Percentiles rank a stretch among this genome's conserved stretches.
Evolutionary conservation across 306 rosid genomes (phyloP).

Genomic region (Biancaea sappan): DNA sequence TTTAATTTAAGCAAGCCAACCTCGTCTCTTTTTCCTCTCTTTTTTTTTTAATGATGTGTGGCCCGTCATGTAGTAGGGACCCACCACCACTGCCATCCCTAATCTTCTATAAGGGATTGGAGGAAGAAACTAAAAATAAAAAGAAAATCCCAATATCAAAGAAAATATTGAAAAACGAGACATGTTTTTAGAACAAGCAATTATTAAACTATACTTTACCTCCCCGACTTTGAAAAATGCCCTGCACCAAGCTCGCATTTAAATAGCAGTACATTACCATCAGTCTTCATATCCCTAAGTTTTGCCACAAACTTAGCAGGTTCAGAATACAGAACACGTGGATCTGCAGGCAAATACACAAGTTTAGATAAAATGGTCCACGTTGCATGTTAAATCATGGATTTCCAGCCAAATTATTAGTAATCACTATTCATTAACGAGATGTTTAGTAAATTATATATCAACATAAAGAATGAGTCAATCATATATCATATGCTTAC

Average conservation of each 20-base stretch:
- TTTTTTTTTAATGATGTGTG: too few species aligned
- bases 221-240: slow-evolving; percentile 90
- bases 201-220: slow-evolving; percentile 49
- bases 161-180: neutral
- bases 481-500: slow-evolving; percentile 45
- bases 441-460: neutral
- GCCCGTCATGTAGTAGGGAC: too few species aligned
- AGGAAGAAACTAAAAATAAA: neutral
- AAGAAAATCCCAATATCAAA: neutral
- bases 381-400: slow-evolving; percentile 12
- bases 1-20: too few species aligned
- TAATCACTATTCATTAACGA: slow-evolving; percentile 27
- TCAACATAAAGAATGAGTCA: neutral
- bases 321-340: slow-evolving; percentile 90
- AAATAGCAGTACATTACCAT: slow-evolving; percentile 65
- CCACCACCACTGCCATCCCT: neutral
- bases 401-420: slow-evolving; percentile 30
- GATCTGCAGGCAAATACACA: slow-evolving; percentile 56
- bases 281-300: slow-evolving; percentile 82
- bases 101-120: neutral
- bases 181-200: neutral
- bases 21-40: too few species aligned
- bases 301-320: slow-evolving; percentile 92
- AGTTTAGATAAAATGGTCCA: slow-evolving; percentile 21
- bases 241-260: slow-evolving; percentile 98